These are phyloP conservation scores for Ilyonectria destructans DNA, from an alignment of 2,329 filamentous ascomycete genomes.

Conservation along the genomic window DNA sequence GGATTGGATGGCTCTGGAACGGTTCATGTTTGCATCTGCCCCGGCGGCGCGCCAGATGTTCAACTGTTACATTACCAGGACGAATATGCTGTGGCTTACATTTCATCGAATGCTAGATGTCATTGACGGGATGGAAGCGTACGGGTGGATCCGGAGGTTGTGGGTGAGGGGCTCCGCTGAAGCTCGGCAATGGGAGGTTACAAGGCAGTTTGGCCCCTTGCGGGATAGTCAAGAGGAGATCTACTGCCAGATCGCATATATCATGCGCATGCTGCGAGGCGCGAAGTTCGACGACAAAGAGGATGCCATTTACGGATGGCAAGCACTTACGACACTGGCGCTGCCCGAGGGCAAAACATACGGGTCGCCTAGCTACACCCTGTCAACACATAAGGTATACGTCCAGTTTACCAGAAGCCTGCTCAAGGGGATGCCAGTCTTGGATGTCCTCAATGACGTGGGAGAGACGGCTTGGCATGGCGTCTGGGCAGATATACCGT, in stretches of 20 bases:
- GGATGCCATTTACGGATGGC: conserved; percentile 13
- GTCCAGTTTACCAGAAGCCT: conserved; percentile 9
- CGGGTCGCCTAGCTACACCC: conserved; percentile 3
- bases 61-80: no score
- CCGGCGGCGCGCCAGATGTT: background rate
- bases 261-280: conserved; percentile 8
- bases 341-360: conserved; percentile 10
- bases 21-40: conserved; percentile 11
- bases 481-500: conserved; percentile 2
- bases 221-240: conserved; percentile 1
- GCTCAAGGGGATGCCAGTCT: background rate
- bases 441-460: conserved; percentile 26
- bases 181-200: background rate
- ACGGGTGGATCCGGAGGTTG: conserved; percentile 2
- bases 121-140: background rate
- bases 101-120: background rate
- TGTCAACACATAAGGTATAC: conserved; percentile 7
- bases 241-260: background rate
- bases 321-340: background rate
- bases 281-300: conserved; percentile 2
- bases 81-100: background rate
- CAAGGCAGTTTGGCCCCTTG: conserved; percentile 8
- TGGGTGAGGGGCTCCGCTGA: conserved; percentile 10
- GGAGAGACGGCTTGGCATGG: conserved; percentile 23
- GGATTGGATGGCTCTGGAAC: conserved; percentile 11